These are phyloP conservation scores for Paracoccidioides brasiliensis DNA, from an alignment of 2,329 filamentous ascomycete genomes.

Conservation along the genomic window DNA sequence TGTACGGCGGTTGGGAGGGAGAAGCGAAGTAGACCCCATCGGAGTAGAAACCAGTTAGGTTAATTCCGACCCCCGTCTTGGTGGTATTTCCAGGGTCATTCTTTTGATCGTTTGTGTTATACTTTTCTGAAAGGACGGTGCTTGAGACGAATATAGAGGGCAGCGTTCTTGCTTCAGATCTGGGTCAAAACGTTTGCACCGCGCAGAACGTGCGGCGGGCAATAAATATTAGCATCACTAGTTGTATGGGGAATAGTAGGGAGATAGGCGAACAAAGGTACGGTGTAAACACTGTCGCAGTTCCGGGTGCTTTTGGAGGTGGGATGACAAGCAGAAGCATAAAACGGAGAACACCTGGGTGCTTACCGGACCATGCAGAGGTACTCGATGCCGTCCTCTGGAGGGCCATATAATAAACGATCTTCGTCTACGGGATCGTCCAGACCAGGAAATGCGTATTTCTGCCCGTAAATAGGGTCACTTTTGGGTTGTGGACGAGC, in stretches of 20 bases:
- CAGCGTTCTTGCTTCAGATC: slow-evolving; percentile 13
- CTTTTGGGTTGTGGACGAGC: slow-evolving; percentile 30
- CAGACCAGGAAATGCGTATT: slow-evolving; percentile 55
- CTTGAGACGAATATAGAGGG: slow-evolving; percentile 11
- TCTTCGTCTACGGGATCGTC: slow-evolving; percentile 37
- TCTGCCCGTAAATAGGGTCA: slow-evolving; percentile 57
- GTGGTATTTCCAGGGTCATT: background rate
- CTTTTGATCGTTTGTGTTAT: slow-evolving; percentile 16
- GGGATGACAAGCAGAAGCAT: slow-evolving; percentile 13
- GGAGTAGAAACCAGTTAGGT: slow-evolving; percentile 49
- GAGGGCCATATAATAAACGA: slow-evolving; percentile 54
- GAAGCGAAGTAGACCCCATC: slow-evolving; percentile 68
- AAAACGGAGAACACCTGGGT: slow-evolving; percentile 5
- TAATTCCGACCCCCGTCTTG: background rate
- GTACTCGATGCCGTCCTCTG: slow-evolving; percentile 56
- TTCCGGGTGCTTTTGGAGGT: background rate
- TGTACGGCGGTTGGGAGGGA: slow-evolving; percentile 28
- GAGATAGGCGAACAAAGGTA: background rate
- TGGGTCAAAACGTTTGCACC: slow-evolving; percentile 1
- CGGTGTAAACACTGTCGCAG: background rate
- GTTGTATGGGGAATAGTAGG: background rate
- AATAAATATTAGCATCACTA: slow-evolving; percentile 5
- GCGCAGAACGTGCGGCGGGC: background rate
- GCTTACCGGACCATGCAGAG: slow-evolving; percentile 55
- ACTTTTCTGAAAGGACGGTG: slow-evolving; percentile 7